These are phyloP conservation scores for Phytophthora rubi DNA, from an alignment of 352 stramenopile genomes.

Conservation along the genomic window DNA sequence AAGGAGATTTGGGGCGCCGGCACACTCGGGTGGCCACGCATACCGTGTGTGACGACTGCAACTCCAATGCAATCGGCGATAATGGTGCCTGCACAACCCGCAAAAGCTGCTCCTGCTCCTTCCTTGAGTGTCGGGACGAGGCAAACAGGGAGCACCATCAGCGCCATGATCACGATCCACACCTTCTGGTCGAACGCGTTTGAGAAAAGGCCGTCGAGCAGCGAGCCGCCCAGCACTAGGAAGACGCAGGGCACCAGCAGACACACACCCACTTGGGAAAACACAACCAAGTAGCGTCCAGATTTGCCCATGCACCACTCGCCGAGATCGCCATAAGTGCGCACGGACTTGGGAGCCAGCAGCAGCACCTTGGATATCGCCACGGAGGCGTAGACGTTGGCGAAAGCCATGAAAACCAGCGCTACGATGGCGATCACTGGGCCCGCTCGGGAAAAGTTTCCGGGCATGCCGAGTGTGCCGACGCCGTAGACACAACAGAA, in stretches of 20 bases:
- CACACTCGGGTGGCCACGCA: conserved; percentile 50
- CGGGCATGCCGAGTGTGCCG: conserved; percentile 56
- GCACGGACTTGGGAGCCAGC: conserved; percentile 41
- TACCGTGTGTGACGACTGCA: conserved; percentile 48
- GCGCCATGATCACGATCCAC: conserved; percentile 54
- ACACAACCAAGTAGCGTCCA: conserved; percentile 39
- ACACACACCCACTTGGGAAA: conserved; percentile 43
- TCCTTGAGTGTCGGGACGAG: conserved; percentile 52
- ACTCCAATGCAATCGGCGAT: conserved; percentile 51
- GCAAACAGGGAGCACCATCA: conserved; percentile 45
- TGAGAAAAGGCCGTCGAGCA: conserved; percentile 44
- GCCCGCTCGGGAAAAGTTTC: conserved; percentile 50
- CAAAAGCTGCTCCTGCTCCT: conserved; percentile 39
- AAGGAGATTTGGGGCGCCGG: conserved; percentile 46
- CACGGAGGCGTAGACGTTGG: conserved; percentile 52
- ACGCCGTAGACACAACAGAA: conserved; percentile 57
- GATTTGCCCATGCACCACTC: conserved; percentile 54
- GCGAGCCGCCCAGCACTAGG: conserved; percentile 46
- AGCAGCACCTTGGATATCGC: conserved; percentile 51
- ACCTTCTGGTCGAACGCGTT: conserved; percentile 35
- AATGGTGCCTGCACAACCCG: conserved; percentile 48
- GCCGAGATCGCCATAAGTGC: conserved; percentile 57
- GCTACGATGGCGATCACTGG: conserved; percentile 37
- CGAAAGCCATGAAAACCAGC: conserved; percentile 50
- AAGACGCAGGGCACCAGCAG: conserved; percentile 42